Evolutionary conservation across 108 stramenopile species (phyloP), one percentile per base, ranked within the genome.

Genomic region (Fragilariopsis cylindrus): DNA sequence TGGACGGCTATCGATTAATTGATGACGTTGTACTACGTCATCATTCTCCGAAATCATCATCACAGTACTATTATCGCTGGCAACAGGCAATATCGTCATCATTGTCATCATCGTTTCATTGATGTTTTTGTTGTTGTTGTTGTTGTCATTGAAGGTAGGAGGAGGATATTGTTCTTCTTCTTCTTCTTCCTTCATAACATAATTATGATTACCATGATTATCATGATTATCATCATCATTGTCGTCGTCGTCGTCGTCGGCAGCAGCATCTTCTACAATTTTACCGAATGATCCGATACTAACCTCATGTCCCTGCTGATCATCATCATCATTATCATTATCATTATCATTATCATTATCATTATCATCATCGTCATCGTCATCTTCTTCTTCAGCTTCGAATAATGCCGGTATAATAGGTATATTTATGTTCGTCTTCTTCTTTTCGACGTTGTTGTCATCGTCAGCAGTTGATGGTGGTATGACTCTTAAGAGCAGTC

Each of bases 271-370:
- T 9, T 5, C 8, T 4, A 41, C 8, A 40, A 63, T 43, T 44
- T 63, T 63, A 7, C 45, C 30, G n/a, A 40, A 63, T 12, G 62
- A 3, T 5, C 43, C 30, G 43, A 63, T 5, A 4, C 7, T 9
- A 41, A 63, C 62, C 62, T 63, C 62, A 5, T 63, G 42, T 54
- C 50, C 70, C 39, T 60, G 13, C 30, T 30, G 16, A 19, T 15
- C 60, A 13, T 15, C 9, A 9, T 18, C 15, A 3, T 19, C 60
- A 13, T 15, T 1, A 9, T 18, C 15, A 60, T 19, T 9, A 19
- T 13, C 60, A 60, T 21, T 21, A 21, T 30, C 30, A n/a, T n/a
- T n/a, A n/a, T n/a, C n/a, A n/a, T n/a, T n/a, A n/a, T n/a, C n/a
- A n/a, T n/a, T n/a, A n/a, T n/a, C n/a, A n/a, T n/a, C n/a, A 19